Percentiles rank a stretch among this genome's conserved stretches.
Conservation (phyloP, 345 rosid genomes). For the Aurinia saxatilis region DNA sequence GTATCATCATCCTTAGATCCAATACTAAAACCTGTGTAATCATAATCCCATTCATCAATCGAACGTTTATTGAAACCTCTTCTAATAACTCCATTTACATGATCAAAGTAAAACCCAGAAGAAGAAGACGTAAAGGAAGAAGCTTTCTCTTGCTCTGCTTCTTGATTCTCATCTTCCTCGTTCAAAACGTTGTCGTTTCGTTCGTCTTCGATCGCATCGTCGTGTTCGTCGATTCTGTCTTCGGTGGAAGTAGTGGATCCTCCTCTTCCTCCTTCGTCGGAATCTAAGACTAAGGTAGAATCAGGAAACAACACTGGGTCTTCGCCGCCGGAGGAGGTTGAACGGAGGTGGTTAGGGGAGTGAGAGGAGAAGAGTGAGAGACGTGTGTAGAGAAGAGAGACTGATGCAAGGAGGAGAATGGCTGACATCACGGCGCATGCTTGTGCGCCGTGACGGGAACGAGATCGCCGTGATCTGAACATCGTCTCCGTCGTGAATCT, state of each 20-base stretch:
- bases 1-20: background rate
- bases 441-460: constrained; percentile 68
- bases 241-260: constrained; percentile 27
- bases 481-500: constrained; percentile 3
- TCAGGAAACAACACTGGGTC: constrained; percentile 30
- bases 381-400: constrained; percentile 77
- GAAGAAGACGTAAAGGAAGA: constrained; percentile 22
- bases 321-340: constrained; percentile 24
- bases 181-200: constrained; percentile 13
- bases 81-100: constrained; percentile 49
- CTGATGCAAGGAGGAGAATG: constrained; percentile 73
- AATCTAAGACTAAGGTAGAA: constrained; percentile 50
- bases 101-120: constrained; percentile 72
- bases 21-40: constrained; percentile 36
- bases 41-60: constrained; percentile 87
- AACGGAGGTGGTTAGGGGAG: constrained; percentile 26
- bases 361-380: constrained; percentile 55
- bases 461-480: constrained; percentile 59
- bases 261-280: constrained; percentile 35
- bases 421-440: constrained; percentile 67
- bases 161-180: constrained; percentile 28
- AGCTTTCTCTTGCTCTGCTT: constrained; percentile 36
- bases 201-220: constrained; percentile 62
- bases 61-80: constrained; percentile 56
- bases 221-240: constrained; percentile 79